Base-by-base conservation (phyloP, 768 basidiomycete species). In the Butyriboletus loyo region DNA sequence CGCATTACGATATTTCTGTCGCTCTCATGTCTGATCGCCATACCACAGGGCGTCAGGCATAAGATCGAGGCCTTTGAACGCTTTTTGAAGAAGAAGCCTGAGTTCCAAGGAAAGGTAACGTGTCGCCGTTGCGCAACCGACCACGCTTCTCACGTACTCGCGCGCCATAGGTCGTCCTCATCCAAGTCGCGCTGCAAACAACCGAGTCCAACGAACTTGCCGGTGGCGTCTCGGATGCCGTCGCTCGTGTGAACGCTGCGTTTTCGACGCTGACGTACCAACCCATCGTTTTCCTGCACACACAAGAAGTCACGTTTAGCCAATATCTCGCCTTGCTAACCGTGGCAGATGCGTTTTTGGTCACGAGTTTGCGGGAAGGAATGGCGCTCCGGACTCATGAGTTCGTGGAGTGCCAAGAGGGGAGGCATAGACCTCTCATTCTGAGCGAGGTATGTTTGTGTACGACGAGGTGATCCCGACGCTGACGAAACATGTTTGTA, bases 211-310 rank as follows among this genome's bases (percentile, higher is more conserved):
- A 87, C 62, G 89, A 92, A 59, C 64, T 81, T 2, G 85, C 87
- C 0, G 87, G 86, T 3, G 81, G 81, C 37, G 87, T 91, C 5
- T 78, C 86, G 7, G 88, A 91, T 56, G 61, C 60, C 15, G 86
- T 93, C 47, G 81, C 89, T 1, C 83, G 86, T 31, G 84, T 94
- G 72, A 93, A 93, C 67, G 84, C 87, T 6, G 77, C 83, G 5
- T 94, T 88, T 74, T 89, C 87, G 15, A 89, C 85, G 2, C 75
- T 93, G 46, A 92, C 91, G 0, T 93, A 92, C 65, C 91, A 92
- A 60, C 92, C 92, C 11, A 80, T 92, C 41, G 86, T 92, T 25
- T 92, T 93, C 72, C 70, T 93, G 44, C 88, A 92, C 63, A 91
- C 87, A 0, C 84, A 87, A 50, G 91, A 92, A 58, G 71, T 92